Conservation (phyloP, 768 basidiomycete species). For the Mycena maculata region DNA sequence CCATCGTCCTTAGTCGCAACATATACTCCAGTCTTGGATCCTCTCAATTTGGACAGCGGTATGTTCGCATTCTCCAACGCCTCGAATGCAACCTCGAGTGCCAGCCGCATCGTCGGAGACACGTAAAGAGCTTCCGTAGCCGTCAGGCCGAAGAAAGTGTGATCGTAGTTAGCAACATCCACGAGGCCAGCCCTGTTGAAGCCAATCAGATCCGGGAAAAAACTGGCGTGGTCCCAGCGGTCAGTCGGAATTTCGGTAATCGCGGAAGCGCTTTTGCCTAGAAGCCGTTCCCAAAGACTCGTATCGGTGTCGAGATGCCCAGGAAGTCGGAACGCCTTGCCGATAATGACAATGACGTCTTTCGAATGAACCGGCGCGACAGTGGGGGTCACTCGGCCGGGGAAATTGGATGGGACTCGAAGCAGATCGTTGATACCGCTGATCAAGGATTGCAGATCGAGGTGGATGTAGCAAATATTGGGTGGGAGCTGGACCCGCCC, state of each 20-base stretch:
- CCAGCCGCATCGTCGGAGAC: conserved; percentile 32
- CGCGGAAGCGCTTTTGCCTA: conserved; percentile 11
- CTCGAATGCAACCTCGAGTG: conserved; percentile 32
- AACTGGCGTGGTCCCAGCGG: conserved; percentile 34
- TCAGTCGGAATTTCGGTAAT: conserved; percentile 19
- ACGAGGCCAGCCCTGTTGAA: conserved; percentile 29
- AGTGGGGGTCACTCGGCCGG: not conserved
- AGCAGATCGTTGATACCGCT: conserved; percentile 4
- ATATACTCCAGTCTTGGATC: conserved; percentile 26
- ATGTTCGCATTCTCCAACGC: conserved; percentile 35
- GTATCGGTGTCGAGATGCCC: conserved; percentile 10
- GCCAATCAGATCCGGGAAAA: conserved; percentile 25
- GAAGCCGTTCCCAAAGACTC: conserved; percentile 27
- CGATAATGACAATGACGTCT: conserved; percentile 34
- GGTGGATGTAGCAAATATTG: conserved; percentile 29
- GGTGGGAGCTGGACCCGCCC: conserved; percentile 13
- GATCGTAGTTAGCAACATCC: conserved; percentile 26
- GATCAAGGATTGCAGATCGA: conserved; percentile 4
- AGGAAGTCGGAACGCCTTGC: conserved; percentile 33
- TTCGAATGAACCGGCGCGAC: not conserved
- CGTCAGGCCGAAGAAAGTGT: conserved; percentile 33
- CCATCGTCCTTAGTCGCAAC: conserved; percentile 32
- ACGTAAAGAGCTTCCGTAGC: conserved; percentile 31
- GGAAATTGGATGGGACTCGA: not conserved
- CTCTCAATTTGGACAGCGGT: conserved; percentile 28